A percentile compares a stretch with the other conserved stretches of the same genome.
Evolutionary conservation across 148 eudicot genomes (phyloP).

Genomic region (Bassia scoparia): DNA sequence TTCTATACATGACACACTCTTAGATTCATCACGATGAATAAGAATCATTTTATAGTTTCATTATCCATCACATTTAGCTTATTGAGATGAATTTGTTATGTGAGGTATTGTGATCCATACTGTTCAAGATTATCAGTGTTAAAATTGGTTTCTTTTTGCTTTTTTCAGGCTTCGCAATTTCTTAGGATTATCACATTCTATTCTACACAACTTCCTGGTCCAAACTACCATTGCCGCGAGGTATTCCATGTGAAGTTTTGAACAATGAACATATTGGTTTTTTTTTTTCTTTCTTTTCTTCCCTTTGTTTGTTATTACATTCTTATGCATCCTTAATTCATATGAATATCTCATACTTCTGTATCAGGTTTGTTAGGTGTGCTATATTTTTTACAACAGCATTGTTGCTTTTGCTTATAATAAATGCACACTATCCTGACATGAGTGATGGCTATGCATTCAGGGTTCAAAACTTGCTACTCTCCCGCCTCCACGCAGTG

Average conservation of each 20-base stretch:
- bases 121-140: background rate
- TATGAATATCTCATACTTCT: background rate
- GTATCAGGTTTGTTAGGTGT: background rate
- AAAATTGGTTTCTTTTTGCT: background rate
- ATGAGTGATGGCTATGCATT: conserved; percentile 2
- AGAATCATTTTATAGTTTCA: background rate
- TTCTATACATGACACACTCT: too few species aligned
- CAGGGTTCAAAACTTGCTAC: conserved; percentile 86
- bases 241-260: conserved; percentile 24
- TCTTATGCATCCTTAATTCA: background rate
- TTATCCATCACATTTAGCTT: background rate
- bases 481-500: conserved; percentile 64
- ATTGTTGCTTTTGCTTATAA: background rate
- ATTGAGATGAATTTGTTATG: background rate
- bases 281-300: background rate
- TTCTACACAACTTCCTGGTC: conserved; percentile 94
- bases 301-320: background rate
- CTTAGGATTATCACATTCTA: conserved; percentile 85
- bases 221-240: conserved; percentile 96
- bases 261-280: background rate
- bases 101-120: background rate
- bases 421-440: background rate
- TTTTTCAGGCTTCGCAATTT: conserved; percentile 70
- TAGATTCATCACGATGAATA: too few species aligned
- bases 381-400: background rate